Conservation (phyloP, 768 basidiomycete genomes). For the Termitomyces heimii region DNA sequence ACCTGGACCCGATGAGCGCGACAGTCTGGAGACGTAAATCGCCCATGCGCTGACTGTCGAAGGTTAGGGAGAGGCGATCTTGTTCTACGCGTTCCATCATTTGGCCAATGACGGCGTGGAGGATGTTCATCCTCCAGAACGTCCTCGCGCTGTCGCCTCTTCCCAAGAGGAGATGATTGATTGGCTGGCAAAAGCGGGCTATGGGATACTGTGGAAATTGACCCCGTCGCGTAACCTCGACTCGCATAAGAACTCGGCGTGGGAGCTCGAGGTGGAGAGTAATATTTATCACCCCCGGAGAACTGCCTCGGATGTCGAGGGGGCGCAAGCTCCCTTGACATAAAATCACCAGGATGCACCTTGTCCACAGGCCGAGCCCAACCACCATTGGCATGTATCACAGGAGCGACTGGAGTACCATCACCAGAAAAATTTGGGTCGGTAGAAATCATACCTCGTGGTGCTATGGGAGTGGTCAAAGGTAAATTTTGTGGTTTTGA, state of each 20-base stretch:
- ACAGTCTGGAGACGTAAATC: background rate
- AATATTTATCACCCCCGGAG: constrained; percentile 7
- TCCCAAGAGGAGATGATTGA: constrained; percentile 9
- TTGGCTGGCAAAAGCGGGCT: background rate
- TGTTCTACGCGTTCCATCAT: constrained; percentile 2
- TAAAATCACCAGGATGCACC: background rate
- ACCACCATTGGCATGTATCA: constrained; percentile 5
- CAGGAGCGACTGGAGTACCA: constrained; percentile 9
- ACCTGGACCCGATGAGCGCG: background rate
- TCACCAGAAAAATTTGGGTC: constrained; percentile 2
- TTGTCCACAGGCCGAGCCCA: constrained; percentile 12
- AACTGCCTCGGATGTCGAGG: background rate
- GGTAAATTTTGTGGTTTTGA: background rate
- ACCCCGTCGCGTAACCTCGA: background rate
- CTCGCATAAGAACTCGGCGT: background rate
- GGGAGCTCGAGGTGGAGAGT: constrained; percentile 8
- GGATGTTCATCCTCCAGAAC: constrained; percentile 13
- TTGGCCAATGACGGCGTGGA: constrained; percentile 13
- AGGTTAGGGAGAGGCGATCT: background rate
- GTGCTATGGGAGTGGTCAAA: background rate
- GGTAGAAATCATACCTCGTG: background rate
- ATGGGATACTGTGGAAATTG: background rate
- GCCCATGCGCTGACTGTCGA: background rate
- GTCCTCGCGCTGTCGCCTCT: constrained; percentile 17
- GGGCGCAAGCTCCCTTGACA: background rate